Conservation (phyloP, 345 rosid species). For the Reutealis trisperma region DNA sequence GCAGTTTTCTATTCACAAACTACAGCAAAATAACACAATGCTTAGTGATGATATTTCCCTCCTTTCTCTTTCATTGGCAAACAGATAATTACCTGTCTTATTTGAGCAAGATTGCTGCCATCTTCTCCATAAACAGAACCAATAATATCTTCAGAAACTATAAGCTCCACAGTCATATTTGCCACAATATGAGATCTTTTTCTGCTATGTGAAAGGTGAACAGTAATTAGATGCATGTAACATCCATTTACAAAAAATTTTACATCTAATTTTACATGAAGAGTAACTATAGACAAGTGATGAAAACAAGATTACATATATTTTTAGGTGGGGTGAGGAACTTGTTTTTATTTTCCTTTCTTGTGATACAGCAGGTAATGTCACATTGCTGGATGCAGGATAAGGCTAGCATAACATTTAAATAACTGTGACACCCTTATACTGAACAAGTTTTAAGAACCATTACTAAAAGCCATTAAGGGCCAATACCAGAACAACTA, state of each 20-base stretch:
- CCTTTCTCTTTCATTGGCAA: background rate
- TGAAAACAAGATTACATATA: background rate
- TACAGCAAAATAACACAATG: background rate
- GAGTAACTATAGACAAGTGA: background rate
- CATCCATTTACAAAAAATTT: background rate
- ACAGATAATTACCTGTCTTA: constrained; percentile 21
- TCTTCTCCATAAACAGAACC: constrained; percentile 21
- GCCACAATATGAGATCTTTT: constrained; percentile 12
- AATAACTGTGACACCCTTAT: background rate
- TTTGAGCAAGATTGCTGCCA: constrained; percentile 19
- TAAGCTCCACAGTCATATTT: constrained; percentile 13
- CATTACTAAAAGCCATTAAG: background rate
- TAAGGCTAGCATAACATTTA: background rate
- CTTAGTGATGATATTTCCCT: background rate
- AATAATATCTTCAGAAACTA: constrained; percentile 18
- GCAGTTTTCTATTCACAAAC: background rate
- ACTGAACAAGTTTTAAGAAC: background rate
- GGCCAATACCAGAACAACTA: too few species aligned
- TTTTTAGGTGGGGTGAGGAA: too few species aligned
- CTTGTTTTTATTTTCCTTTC: too few species aligned
- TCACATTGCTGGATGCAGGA: background rate
- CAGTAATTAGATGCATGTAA: background rate
- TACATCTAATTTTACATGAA: background rate
- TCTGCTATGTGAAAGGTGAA: background rate
- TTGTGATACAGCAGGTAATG: background rate